These are phyloP conservation scores for Eimeria brunetti DNA, from an alignment of 169 alveolate species.

Conservation along the genomic window DNA sequence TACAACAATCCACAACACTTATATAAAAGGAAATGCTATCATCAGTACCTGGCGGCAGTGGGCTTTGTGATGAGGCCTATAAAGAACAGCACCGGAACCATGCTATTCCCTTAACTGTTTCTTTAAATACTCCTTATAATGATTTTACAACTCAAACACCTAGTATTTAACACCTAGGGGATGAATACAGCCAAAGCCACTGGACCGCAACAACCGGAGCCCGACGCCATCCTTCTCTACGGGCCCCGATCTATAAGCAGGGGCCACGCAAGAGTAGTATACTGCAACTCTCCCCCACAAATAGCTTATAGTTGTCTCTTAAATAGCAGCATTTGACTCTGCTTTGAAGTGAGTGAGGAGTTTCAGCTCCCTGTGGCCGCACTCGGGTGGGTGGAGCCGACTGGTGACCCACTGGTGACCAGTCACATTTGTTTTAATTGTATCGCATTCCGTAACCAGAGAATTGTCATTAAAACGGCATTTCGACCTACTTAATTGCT, in stretches of 20 bases:
- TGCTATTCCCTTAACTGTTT: not conserved
- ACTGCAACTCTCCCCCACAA: not conserved
- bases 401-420: constrained; percentile 64
- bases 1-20: not conserved
- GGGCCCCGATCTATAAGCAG: constrained; percentile 27
- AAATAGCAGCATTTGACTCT: not conserved
- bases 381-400: constrained; percentile 57
- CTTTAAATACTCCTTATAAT: not conserved
- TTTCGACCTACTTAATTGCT: not conserved
- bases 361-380: constrained; percentile 25
- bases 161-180: not conserved
- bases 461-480: not conserved
- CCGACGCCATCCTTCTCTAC: constrained; percentile 36
- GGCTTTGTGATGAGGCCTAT: not conserved
- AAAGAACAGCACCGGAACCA: not conserved
- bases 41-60: not conserved
- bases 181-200: not conserved
- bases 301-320: not conserved
- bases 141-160: not conserved
- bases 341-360: constrained; percentile 33
- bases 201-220: constrained; percentile 26
- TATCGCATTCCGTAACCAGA: constrained; percentile 58
- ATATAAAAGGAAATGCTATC: not conserved
- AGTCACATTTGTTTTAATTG: constrained; percentile 14
- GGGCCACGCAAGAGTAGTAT: not conserved